phyloP scores from a whole-genome alignment of 1,284 basidiomycete genomes.

The Gymnopus androsaceus region DNA sequence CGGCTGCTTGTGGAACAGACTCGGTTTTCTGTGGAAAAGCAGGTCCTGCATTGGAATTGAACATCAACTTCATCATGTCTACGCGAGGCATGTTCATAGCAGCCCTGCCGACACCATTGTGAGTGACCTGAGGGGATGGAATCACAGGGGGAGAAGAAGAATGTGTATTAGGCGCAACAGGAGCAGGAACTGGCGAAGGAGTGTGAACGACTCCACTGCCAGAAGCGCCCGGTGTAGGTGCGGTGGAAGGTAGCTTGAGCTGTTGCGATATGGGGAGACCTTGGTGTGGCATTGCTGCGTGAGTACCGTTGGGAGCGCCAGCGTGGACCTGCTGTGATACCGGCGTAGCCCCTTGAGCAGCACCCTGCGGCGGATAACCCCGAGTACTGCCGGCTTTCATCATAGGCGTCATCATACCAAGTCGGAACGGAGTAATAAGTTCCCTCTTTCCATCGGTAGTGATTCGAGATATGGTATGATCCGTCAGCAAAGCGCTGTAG shows the following conservation, averaged over 20 bases:
- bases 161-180: conserved; percentile 19
- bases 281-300: background rate
- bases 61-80: conserved; percentile 33
- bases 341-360: conserved; percentile 1
- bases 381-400: conserved; percentile 31
- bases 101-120: conserved; percentile 37
- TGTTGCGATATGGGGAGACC: conserved; percentile 6
- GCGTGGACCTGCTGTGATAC: conserved; percentile 17
- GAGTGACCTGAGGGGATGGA: conserved; percentile 34
- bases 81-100: conserved; percentile 48
- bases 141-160: conserved; percentile 27
- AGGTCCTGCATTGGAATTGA: conserved; percentile 12
- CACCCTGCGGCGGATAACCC: background rate
- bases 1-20: background rate
- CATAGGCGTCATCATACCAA: conserved; percentile 41
- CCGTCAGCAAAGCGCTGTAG: conserved; percentile 42
- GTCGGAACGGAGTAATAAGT: conserved; percentile 36
- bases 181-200: conserved; percentile 36
- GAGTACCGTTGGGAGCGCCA: background rate
- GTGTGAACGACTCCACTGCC: background rate
- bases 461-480: conserved; percentile 42
- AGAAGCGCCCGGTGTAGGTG: background rate
- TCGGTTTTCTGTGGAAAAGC: background rate
- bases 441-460: conserved; percentile 41
- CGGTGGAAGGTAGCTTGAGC: background rate